Evolutionary conservation across 768 basidiomycete genomes (phyloP), one percentile per base, ranked within the genome.

Genomic region (Amanita jacksonii): DNA sequence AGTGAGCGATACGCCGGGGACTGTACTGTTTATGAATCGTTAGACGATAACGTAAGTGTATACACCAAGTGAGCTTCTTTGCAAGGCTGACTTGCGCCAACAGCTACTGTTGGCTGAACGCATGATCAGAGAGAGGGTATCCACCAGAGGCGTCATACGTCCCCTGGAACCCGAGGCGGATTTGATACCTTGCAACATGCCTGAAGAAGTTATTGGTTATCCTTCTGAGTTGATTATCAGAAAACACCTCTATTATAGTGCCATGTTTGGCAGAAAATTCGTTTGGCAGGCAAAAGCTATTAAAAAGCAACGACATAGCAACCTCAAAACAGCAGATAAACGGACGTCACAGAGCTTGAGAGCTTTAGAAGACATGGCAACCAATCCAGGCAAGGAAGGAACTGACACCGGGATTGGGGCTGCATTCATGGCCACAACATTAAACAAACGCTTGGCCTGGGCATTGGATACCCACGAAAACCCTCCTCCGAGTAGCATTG

Each of bases 61-160:
- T 5, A 38, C 9, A n/a, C 5, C 19, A 6, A 5, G 22, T 4
- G 3, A 8, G 12, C 8, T 2, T 19, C 16, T 12, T 7, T 20
- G 5, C 31, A n/a, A 19, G 19, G 23, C 13, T 31, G 20, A 42
- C 19, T 15, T 22, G 27, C 6, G 9, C 10, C 9, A 66, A 47
- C 49, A 54, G 23, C 49, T 49, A 15, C 51, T 51, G 10, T 71
- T 69, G 66, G 60, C 59, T 47, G 73, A 73, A 41, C 66, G 70
- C 28, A 96, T 98, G 81, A 87, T 98, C 43, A 77, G 94, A 27
- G 94, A 98, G 62, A 75, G 96, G 15, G 79, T 98, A 20, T 82
- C 85, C 1, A 85, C 80, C 1, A 73, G 72, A 8, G 96, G 96
- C 5, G 60, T 81, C 15, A 67, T 90, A n/a, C 77, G 93, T 13